Conservation (phyloP, 2,329 filamentous ascomycete species). For the Cordyceps pruinosa region DNA sequence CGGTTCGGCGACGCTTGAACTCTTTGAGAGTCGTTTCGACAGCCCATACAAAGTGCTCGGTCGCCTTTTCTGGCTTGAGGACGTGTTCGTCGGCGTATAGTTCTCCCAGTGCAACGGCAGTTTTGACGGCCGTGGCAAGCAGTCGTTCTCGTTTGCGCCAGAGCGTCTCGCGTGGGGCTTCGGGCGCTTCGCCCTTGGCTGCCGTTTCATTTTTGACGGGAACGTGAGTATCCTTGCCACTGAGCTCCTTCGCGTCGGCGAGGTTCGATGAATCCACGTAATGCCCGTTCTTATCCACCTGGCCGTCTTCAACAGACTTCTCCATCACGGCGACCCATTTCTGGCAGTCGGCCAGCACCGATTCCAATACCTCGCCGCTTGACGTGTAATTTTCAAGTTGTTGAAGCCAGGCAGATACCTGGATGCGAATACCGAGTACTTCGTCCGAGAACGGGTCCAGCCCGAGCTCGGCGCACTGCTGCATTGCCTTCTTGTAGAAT, state of each 20-base stretch:
- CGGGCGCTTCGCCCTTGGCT: slow-evolving; percentile 12
- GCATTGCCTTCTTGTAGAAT: slow-evolving; percentile 74
- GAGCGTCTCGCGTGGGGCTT: slow-evolving; percentile 36
- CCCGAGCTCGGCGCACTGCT: slow-evolving; percentile 62
- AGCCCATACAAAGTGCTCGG: slow-evolving; percentile 67
- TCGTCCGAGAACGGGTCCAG: slow-evolving; percentile 90
- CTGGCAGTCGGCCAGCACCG: slow-evolving; percentile 62
- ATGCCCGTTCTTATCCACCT: slow-evolving; percentile 34
- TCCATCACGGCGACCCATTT: slow-evolving; percentile 53
- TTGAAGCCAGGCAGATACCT: slow-evolving; percentile 73
- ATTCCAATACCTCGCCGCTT: slow-evolving; percentile 71
- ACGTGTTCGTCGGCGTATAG: slow-evolving; percentile 74
- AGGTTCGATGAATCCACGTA: slow-evolving; percentile 17
- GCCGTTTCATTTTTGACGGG: background rate
- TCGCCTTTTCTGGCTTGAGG: slow-evolving; percentile 64
- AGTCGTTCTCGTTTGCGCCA: slow-evolving; percentile 58
- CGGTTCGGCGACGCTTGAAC: slow-evolving; percentile 56
- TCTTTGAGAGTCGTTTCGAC: slow-evolving; percentile 76
- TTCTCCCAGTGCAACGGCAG: slow-evolving; percentile 77
- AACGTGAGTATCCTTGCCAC: background rate
- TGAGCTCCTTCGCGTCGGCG: slow-evolving; percentile 1
- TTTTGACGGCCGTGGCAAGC: slow-evolving; percentile 65
- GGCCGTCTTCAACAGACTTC: slow-evolving; percentile 40
- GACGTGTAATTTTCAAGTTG: slow-evolving; percentile 62
- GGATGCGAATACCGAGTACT: slow-evolving; percentile 80